Base-by-base conservation (phyloP, 306 rosid genomes). In the Lupinus albus region DNA sequence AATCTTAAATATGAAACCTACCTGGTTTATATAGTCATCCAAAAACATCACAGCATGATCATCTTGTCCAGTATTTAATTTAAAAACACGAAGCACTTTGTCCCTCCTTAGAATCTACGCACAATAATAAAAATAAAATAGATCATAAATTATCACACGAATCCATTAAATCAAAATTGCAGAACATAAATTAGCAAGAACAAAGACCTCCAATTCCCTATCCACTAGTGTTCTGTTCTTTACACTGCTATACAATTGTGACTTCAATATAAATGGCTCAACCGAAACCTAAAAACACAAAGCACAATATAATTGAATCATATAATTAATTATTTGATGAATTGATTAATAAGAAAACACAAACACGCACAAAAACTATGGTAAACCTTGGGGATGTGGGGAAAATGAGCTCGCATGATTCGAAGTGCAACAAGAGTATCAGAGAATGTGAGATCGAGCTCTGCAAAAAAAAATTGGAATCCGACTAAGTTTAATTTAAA, bases 321-420 rank as follows among this genome's bases (percentile, higher is more conserved):
- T 4, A 25, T 25, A 25, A 25, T 25, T 25, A 13, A 56, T 46
- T 25, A 16, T 15, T 9, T 45, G 17, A 61, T 8, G 11, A 52
- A 18, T 2, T 7, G 11, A 39, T 39, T 20, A 28, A 8, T n/a
- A 57, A 18, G 48, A 9, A 9, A 7, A 17, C 30, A 50, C 30
- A 25, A 25, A 25, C 30, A 25, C 30, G 30, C 30, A 25, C 30
- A 25, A 1, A 41, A 41, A 41, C 4, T 8, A 11, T 10, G 0
- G n/a, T 2, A 41, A 63, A 89, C 96, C 89, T 88, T 86, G 44
- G 72, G 82, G 68, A 54, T 68, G 12, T 36, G 74, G 7, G 96
- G 96, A 76, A 93, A 93, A 71, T 90, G 99, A 79, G 94, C 92
- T 83, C 91, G 85, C 95, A 93, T 90, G 61, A 93, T 90, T 15